These are phyloP conservation scores for Aureobasidium uvarum DNA, from an alignment of 2,329 filamentous ascomycete species.

Conservation along the genomic window DNA sequence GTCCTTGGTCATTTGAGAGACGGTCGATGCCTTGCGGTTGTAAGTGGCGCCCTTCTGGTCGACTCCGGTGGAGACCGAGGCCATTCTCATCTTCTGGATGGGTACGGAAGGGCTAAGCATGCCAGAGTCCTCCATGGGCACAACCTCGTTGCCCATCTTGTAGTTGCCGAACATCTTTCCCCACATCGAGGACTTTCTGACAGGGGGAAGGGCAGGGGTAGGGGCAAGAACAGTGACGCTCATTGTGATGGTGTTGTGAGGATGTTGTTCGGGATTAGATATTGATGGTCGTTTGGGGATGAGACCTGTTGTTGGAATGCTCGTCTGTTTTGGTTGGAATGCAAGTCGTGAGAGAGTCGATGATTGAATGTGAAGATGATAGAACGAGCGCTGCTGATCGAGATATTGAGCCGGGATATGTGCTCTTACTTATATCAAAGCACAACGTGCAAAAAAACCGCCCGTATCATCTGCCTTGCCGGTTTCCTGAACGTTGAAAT, in stretches of 20 bases:
- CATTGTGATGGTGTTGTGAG: conserved; percentile 23
- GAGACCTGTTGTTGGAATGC: conserved; percentile 20
- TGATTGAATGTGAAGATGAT: background rate
- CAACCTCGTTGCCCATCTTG: conserved; percentile 21
- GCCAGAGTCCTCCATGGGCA: background rate
- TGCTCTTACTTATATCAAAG: conserved; percentile 26
- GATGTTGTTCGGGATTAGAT: conserved; percentile 11
- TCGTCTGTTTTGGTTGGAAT: conserved; percentile 3
- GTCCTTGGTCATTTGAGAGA: background rate
- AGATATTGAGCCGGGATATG: conserved; percentile 4
- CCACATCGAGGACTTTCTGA: conserved; percentile 16
- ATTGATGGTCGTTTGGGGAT: background rate
- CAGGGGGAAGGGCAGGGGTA: conserved; percentile 22
- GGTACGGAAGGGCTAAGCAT: conserved; percentile 4
- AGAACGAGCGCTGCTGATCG: conserved; percentile 20
- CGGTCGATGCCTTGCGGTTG: conserved; percentile 18
- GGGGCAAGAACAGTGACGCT: conserved; percentile 18
- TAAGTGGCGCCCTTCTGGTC: conserved; percentile 7
- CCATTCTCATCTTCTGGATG: background rate
- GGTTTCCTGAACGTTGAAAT: conserved; percentile 18
- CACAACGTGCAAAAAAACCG: conserved; percentile 25
- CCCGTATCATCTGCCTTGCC: conserved; percentile 22
- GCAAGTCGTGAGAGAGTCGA: conserved; percentile 5
- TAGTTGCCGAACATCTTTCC: conserved; percentile 23
- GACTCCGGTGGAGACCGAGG: conserved; percentile 5